phyloP scores from a whole-genome alignment of 495 filamentous ascomycete genomes.

The Penicillium samsonianum region DNA sequence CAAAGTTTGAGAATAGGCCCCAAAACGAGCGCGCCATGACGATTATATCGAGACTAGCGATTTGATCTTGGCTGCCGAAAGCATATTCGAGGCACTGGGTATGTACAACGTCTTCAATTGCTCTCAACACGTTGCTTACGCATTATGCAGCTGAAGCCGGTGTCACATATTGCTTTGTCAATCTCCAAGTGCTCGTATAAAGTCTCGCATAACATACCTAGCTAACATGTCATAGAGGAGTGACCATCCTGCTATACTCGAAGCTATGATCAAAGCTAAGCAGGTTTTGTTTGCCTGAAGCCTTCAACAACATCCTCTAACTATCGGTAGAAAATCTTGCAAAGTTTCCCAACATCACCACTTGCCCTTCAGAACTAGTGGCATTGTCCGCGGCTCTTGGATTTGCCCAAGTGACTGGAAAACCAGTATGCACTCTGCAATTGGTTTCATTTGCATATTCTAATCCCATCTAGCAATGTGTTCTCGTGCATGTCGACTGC shows the following conservation, averaged over 20 bases:
- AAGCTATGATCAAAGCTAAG: constrained; percentile 85
- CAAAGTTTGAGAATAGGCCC: too few species aligned
- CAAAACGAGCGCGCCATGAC: too few species aligned
- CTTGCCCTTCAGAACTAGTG: constrained; percentile 93
- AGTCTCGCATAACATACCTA: too few species aligned
- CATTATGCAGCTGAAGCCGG: constrained; percentile 27
- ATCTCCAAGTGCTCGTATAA: constrained; percentile 18
- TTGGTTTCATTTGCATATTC: too few species aligned
- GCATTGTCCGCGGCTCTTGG: constrained; percentile 94
- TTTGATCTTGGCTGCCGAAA: too few species aligned
- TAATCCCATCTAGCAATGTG: constrained; percentile 61
- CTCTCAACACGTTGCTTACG: too few species aligned
- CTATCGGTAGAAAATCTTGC: constrained; percentile 34
- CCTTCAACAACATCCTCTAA: neutral
- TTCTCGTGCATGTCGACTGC: constrained; percentile 93
- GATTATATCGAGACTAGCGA: too few species aligned
- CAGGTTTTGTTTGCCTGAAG: constrained; percentile 9
- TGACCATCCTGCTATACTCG: constrained; percentile 86
- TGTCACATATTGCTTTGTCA: constrained; percentile 26
- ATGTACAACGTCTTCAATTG: too few species aligned
- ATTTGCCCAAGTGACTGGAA: constrained; percentile 76
- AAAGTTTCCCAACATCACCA: constrained; percentile 78
- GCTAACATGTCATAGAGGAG: constrained; percentile 45
- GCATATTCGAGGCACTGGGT: too few species aligned
- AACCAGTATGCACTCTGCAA: constrained; percentile 47